Base-by-base conservation (phyloP, 192 early-diverging fungal species). In the Helicostylum pulchrum region DNA sequence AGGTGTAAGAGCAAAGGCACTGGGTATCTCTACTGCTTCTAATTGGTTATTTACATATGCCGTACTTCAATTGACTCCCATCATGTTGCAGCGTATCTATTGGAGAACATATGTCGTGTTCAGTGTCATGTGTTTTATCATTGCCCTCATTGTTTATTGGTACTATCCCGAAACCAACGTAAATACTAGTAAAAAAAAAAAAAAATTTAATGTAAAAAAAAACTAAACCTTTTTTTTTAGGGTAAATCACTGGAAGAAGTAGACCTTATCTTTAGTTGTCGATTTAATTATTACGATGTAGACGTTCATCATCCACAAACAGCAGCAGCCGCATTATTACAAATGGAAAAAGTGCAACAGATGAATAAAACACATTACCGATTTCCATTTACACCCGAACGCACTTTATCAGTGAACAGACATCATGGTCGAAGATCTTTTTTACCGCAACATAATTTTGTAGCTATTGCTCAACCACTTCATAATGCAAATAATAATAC, bases 21-120 rank as follows among this genome's bases (percentile, higher is more conserved):
- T 90, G 47, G 87, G 86, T 14, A 70, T 93, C 2, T 83, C 89
- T 1, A 94, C 92, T 14, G 85, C 89, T 6, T 81, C 91, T 52
- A 94, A 94, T 81, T 97, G 94, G 94, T 64, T 89, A 30, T 90
- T 86, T 74, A 95, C 90, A 78, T 88, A 88, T 71, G 68, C 83
- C 43, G 78, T 96, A 15, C 82, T 82, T 5, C 82, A 90, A 57
- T 64, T 89, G 43, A 78, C 84, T 1, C 92, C 93, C 0, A 82
- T 88, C 57, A 73, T 93, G 42, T 70, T 90, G 12, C 74, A 88
- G 52, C 57, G 69, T 12, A 86, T 85, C 54, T 82, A 84, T 48
- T 87, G 82, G 80, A 72, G 78, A 7, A 75, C 87, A 12, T 88
- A 88, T 75, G 58, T 82, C 62, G 79, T 92, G 23, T 95, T 88